These are phyloP conservation scores for Globisporangium takayamanum DNA, from an alignment of 352 stramenopile species.

Conservation along the genomic window DNA sequence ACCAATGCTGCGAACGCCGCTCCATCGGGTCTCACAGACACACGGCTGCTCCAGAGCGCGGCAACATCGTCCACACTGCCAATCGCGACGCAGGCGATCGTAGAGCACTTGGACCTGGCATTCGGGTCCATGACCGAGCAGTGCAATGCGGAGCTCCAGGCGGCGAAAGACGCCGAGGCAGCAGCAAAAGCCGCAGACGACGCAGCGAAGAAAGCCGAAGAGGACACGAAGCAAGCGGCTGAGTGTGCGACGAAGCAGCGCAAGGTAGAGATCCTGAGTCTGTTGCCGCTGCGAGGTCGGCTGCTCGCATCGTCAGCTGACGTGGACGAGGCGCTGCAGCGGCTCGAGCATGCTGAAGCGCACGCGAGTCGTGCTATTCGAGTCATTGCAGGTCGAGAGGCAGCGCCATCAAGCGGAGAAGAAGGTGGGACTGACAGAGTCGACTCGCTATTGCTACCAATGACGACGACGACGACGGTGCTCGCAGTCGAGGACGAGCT, in stretches of 20 bases:
- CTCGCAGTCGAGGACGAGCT: neutral
- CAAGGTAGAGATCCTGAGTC: slow-evolving; percentile 35
- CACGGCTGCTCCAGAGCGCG: slow-evolving; percentile 4
- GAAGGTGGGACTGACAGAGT: neutral
- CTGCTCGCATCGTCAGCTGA: slow-evolving; percentile 35
- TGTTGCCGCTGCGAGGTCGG: slow-evolving; percentile 39
- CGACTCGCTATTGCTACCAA: neutral
- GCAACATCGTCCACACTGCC: slow-evolving; percentile 11
- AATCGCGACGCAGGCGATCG: slow-evolving; percentile 29
- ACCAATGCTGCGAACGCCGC: slow-evolving; percentile 2
- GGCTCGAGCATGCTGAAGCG: slow-evolving; percentile 29
- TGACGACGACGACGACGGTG: neutral
- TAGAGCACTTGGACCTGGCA: slow-evolving; percentile 33
- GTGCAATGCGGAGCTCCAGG: slow-evolving; percentile 29
- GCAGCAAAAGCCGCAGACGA: slow-evolving; percentile 28
- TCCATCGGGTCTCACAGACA: neutral
- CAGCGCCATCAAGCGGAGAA: neutral
- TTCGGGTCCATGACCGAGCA: slow-evolving; percentile 32
- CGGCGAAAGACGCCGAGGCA: slow-evolving; percentile 17
- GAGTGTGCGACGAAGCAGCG: slow-evolving; percentile 24
- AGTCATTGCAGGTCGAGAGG: neutral
- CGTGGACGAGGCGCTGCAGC: slow-evolving; percentile 33
- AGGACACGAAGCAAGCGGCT: slow-evolving; percentile 27
- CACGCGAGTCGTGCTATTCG: slow-evolving; percentile 5
- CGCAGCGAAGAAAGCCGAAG: slow-evolving; percentile 34